phyloP scores from a whole-genome alignment of 2,329 filamentous ascomycete genomes.

The Aureobasidium sp. region DNA sequence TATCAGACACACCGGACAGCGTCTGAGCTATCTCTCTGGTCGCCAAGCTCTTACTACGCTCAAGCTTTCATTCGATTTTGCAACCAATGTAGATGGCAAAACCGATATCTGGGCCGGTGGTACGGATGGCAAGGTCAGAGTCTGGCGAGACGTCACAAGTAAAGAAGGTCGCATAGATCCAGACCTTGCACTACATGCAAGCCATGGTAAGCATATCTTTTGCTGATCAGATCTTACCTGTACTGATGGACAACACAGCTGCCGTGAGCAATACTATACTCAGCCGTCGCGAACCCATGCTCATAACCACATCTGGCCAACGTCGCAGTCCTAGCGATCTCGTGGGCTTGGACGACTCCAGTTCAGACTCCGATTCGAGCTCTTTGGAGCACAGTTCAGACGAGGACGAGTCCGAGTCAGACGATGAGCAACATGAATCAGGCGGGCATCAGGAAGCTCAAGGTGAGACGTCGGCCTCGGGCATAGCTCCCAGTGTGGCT shows the following conservation, averaged over 20 bases:
- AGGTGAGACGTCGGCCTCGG: neutral
- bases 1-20: conserved; percentile 44
- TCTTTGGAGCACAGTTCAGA: neutral
- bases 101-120: conserved; percentile 54
- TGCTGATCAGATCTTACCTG: neutral
- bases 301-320: conserved; percentile 13
- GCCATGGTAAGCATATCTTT: neutral
- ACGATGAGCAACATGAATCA: neutral
- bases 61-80: conserved; percentile 48
- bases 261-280: conserved; percentile 12
- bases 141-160: conserved; percentile 41
- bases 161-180: conserved; percentile 35
- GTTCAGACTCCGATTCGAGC: neutral
- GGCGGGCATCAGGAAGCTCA: neutral
- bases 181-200: conserved; percentile 32
- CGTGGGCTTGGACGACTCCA: neutral
- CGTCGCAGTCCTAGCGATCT: neutral
- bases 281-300: conserved; percentile 6
- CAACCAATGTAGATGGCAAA: conserved; percentile 22
- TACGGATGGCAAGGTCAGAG: conserved; percentile 41
- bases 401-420: neutral
- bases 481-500: neutral
- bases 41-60: conserved; percentile 44
- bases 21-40: conserved; percentile 42
- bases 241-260: neutral